Evolutionary conservation across 257 asterid genomes (phyloP).

Genomic region (Anisodus tanguticus): DNA sequence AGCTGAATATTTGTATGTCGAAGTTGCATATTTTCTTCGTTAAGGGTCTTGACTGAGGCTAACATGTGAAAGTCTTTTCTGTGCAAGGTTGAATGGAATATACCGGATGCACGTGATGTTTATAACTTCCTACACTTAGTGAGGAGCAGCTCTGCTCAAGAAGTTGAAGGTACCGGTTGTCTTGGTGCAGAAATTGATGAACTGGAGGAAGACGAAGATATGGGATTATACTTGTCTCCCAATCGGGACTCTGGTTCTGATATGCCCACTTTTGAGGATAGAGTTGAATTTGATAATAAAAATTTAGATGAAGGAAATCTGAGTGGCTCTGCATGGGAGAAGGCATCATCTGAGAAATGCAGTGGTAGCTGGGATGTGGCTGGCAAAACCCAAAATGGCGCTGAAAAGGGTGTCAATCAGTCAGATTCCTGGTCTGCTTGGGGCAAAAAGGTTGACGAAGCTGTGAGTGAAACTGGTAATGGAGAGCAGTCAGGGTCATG

Average conservation of each 20-base stretch:
- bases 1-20: neutral
- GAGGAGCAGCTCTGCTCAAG: slow-evolving; percentile 57
- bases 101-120: slow-evolving; percentile 64
- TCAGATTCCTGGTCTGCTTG: slow-evolving; percentile 48
- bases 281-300: slow-evolving; percentile 48
- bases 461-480: slow-evolving; percentile 10
- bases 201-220: slow-evolving; percentile 62
- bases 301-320: slow-evolving; percentile 27
- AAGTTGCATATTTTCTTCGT: slow-evolving; percentile 5
- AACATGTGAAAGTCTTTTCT: slow-evolving; percentile 25
- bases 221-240: slow-evolving; percentile 71
- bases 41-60: neutral
- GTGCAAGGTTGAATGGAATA: slow-evolving; percentile 63
- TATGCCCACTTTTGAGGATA: slow-evolving; percentile 81
- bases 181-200: slow-evolving; percentile 81
- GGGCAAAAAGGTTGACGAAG: slow-evolving; percentile 39
- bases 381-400: slow-evolving; percentile 26
- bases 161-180: slow-evolving; percentile 65
- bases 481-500: slow-evolving; percentile 33
- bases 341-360: slow-evolving; percentile 35
- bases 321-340: slow-evolving; percentile 42
- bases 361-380: slow-evolving; percentile 36
- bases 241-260: slow-evolving; percentile 64
- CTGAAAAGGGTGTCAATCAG: slow-evolving; percentile 27
- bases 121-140: slow-evolving; percentile 86